Percentiles rank a stretch among this genome's conserved stretches.
These are phyloP conservation scores for Papiliotrema fonsecae DNA, from an alignment of 1,284 basidiomycete species.

Conservation along the genomic window DNA sequence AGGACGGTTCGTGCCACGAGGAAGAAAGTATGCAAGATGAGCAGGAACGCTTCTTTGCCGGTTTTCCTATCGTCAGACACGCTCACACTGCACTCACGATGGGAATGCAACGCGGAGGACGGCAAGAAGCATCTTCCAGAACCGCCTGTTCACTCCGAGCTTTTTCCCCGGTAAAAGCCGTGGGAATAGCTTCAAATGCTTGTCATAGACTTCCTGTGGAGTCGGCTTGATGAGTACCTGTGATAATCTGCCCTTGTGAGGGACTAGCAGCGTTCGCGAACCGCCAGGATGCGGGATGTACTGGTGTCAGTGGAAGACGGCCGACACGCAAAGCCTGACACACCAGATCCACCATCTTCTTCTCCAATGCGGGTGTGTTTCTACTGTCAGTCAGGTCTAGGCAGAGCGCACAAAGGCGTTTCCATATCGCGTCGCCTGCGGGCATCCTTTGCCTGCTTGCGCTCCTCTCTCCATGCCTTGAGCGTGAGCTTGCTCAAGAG, in stretches of 20 bases:
- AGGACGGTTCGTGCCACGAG: conserved; percentile 80
- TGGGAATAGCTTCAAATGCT: conserved; percentile 31
- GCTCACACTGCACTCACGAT: conserved; percentile 22
- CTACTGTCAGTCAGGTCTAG: conserved; percentile 14
- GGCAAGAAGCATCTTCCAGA: conserved; percentile 71
- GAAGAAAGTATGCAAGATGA: conserved; percentile 79
- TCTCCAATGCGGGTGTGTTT: conserved; percentile 47
- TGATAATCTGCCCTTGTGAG: conserved; percentile 59
- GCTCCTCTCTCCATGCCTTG: conserved; percentile 27
- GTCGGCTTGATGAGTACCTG: conserved; percentile 54
- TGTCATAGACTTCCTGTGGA: conserved; percentile 22
- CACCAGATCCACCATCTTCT: conserved; percentile 47
- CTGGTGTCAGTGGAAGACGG: conserved; percentile 12
- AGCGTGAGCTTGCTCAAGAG: too few species aligned
- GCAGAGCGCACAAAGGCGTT: conserved; percentile 39
- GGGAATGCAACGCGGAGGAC: conserved; percentile 73
- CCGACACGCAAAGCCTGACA: neutral
- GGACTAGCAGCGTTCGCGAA: conserved; percentile 62
- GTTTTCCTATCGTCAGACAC: conserved; percentile 49
- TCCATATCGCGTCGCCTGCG: conserved; percentile 32
- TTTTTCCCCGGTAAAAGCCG: conserved; percentile 50
- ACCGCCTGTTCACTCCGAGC: conserved; percentile 70
- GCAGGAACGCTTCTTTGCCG: conserved; percentile 71
- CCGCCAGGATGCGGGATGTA: conserved; percentile 53
- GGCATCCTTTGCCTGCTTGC: conserved; percentile 21